Percentiles rank a stretch among this genome's conserved stretches.
These are phyloP conservation scores for Beta vulgaris DNA, from an alignment of 148 eudicot species.

Conservation along the genomic window DNA sequence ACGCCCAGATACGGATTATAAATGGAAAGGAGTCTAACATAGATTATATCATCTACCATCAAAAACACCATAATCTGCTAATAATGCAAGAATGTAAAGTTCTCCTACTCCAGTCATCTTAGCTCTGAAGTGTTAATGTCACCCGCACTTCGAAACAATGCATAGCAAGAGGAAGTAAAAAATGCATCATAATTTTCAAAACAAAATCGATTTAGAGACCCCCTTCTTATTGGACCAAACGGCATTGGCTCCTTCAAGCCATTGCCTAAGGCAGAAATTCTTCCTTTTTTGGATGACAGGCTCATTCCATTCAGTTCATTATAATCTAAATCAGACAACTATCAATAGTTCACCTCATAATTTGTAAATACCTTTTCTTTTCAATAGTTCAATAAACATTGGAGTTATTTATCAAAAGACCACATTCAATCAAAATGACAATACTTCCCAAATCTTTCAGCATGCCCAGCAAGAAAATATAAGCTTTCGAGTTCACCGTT, in stretches of 20 bases:
- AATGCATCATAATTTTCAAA: background rate
- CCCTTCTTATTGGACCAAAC: background rate
- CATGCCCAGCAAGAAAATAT: background rate
- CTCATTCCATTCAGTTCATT: background rate
- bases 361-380: background rate
- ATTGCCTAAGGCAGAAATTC: background rate
- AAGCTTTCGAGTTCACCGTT: background rate
- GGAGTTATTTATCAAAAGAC: background rate
- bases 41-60: background rate
- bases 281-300: no score
- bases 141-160: background rate
- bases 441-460: background rate
- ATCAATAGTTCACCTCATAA: background rate
- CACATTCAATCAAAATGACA: background rate
- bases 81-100: background rate
- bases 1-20: background rate
- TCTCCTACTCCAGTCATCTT: background rate
- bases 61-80: background rate
- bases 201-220: background rate
- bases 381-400: conserved; percentile 5
- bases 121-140: background rate
- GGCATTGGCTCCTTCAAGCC: background rate
- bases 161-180: background rate
- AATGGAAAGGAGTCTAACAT: no score
- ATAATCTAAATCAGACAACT: background rate